Base-by-base conservation (phyloP, 805 yeast species). In the Starmerella apicola region DNA sequence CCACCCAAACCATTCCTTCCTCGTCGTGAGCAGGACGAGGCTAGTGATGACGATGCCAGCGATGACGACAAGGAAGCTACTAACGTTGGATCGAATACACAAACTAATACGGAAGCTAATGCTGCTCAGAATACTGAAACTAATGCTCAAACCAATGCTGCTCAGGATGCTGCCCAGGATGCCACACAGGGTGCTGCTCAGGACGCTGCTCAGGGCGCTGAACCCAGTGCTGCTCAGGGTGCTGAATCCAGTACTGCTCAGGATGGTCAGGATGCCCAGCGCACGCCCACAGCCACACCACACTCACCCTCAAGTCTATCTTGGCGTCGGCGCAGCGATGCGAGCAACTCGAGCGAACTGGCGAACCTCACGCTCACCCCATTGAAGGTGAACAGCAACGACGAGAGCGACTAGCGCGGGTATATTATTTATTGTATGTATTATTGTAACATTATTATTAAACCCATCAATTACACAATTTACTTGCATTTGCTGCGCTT, bases 1-100 rank as follows among this genome's bases (percentile, higher is more conserved):
- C 60, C 61, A 10, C 45, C 41, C 34, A 38, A 40, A 17, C 49
- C 57, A 20, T 50, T 56, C 24, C 38, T 54, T 17, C 56, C 59
- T 12, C 40, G 22, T 9, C 27, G 27, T 24, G 9, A 9, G 27
- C 15, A 22, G 13, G 15, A 12, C 17, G 10, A 6, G n/a, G 17
- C n/a, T 27, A 22, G 6, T 8, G 22, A 7, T 18, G 22, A 18
- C 20, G 22, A 18, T 13, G 33, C 6, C 13, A 22, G 18, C 13
- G 22, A 18, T n/a, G 47, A 40, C 24, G 48, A 48, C 17, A 34
- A 42, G n/a, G 36, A 34, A 32, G 32, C 33, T 34, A 18, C 34
- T n/a, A n/a, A n/a, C n/a, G n/a, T n/a, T n/a, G n/a, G n/a, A n/a
- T n/a, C n/a, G n/a, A n/a, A n/a, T n/a, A n/a, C n/a, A n/a, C n/a